These are phyloP conservation scores for Fusarium subtropicale DNA, from an alignment of 2,329 filamentous ascomycete species.

Conservation along the genomic window DNA sequence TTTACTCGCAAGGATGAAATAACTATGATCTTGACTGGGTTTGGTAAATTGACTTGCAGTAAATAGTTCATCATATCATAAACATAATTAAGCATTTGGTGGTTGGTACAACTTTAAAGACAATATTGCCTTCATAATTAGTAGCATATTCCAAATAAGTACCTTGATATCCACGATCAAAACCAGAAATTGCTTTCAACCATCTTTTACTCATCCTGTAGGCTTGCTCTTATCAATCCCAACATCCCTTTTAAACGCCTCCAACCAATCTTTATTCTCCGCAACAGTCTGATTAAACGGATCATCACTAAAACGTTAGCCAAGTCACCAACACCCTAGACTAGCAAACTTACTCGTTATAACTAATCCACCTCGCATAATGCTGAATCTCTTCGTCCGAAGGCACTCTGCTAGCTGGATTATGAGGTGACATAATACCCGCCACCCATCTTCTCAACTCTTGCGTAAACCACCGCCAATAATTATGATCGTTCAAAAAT, in stretches of 20 bases:
- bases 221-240: constrained; percentile 27
- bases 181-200: not conserved
- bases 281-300: constrained; percentile 45
- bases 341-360: constrained; percentile 37
- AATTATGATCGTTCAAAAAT: constrained; percentile 45
- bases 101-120: no score
- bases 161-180: not conserved
- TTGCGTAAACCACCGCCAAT: constrained; percentile 39
- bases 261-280: constrained; percentile 43
- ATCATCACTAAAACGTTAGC: constrained; percentile 40
- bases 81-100: no score
- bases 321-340: no score
- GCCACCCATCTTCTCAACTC: constrained; percentile 43
- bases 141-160: not conserved
- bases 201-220: not conserved
- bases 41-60: no score
- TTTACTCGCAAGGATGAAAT: no score
- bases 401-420: constrained; percentile 39
- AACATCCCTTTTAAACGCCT: constrained; percentile 42
- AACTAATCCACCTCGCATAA: constrained; percentile 46
- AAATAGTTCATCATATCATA: no score
- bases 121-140: no score
- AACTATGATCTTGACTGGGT: no score
- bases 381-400: constrained; percentile 46
- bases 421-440: constrained; percentile 44